phyloP scores from a whole-genome alignment of 192 early-diverging fungal species.

The Hyaloraphidium curvatum region DNA sequence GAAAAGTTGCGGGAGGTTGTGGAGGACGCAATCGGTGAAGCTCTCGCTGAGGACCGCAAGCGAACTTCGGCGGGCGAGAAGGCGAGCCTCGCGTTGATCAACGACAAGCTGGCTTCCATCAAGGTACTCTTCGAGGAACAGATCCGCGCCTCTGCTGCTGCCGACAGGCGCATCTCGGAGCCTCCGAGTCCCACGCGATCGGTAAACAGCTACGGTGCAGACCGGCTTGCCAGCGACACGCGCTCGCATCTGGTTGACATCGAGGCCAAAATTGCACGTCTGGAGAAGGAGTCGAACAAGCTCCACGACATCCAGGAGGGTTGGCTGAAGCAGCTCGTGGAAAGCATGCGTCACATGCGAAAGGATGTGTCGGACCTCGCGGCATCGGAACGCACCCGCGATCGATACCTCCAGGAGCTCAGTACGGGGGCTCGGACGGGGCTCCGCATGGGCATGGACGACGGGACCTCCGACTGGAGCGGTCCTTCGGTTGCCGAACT shows the following conservation, averaged over 20 bases:
- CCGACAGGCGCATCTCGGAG: not conserved
- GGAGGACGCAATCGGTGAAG: not conserved
- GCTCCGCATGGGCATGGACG: no score
- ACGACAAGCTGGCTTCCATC: not conserved
- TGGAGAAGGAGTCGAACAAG: not conserved
- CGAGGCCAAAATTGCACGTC: not conserved
- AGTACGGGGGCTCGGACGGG: no score
- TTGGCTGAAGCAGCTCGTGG: constrained; percentile 3
- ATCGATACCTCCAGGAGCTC: no score
- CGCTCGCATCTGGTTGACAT: not conserved
- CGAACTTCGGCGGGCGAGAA: not conserved
- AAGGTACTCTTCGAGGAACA: not conserved
- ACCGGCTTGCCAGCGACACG: not conserved
- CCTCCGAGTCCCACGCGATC: not conserved
- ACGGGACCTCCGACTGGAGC: no score
- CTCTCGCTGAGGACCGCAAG: not conserved
- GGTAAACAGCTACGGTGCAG: no score
- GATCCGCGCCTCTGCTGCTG: not conserved
- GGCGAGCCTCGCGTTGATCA: not conserved
- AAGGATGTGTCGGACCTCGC: not conserved
- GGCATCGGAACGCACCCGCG: not conserved
- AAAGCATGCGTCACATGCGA: not conserved
- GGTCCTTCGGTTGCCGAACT: no score
- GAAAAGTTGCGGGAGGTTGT: not conserved
- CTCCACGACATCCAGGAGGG: not conserved